Base-by-base conservation (phyloP, 768 basidiomycete genomes). In the Gymnopilus junonius region DNA sequence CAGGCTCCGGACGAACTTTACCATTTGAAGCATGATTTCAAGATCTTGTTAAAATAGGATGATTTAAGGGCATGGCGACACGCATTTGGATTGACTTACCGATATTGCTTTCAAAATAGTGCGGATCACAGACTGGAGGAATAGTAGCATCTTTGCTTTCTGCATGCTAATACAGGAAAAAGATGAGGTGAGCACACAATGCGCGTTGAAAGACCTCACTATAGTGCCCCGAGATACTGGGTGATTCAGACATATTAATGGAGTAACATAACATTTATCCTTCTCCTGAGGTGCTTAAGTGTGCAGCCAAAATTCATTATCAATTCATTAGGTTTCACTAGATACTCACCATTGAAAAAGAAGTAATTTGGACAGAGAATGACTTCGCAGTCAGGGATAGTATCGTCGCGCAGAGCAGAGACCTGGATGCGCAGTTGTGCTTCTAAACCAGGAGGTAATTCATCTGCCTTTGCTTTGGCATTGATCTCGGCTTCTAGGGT, bases 151-250 rank as follows among this genome's bases (percentile, higher is more conserved):
- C 75, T 25, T 64, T 67, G 25, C 71, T 76, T 23, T 46, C 69
- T 20, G 69, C 69, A 54, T 80, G 79, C 73, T 69, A 55, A 20
- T 4, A 15, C 17, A 34, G n/a, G 48, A 3, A 17, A 54, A 20
- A 8, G 2, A 15, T 8, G 4, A 23, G 4, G n/a, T 20, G 20
- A 20, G 2, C 12, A 29, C 25, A 23, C 8, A 74, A n/a, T n/a
- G n/a, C n/a, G n/a, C n/a, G n/a, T n/a, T n/a, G n/a, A n/a, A n/a
- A n/a, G n/a, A n/a, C n/a, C 80, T 40, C 54, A 83, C 83, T 58
- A 86, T 80, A 0, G 80, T 77, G 2, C 86, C 85, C 14, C 84
- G 72, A 8, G 81, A 83, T 15, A 84, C 78, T 1, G 75, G 75
- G 53, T 85, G 80, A 60, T 83, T 82, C 23, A 76, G 65, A 0